Evolutionary conservation across 495 filamentous ascomycete species (phyloP), one percentile per base, ranked within the genome.

Genomic region (Aspergillus bridgeri): DNA sequence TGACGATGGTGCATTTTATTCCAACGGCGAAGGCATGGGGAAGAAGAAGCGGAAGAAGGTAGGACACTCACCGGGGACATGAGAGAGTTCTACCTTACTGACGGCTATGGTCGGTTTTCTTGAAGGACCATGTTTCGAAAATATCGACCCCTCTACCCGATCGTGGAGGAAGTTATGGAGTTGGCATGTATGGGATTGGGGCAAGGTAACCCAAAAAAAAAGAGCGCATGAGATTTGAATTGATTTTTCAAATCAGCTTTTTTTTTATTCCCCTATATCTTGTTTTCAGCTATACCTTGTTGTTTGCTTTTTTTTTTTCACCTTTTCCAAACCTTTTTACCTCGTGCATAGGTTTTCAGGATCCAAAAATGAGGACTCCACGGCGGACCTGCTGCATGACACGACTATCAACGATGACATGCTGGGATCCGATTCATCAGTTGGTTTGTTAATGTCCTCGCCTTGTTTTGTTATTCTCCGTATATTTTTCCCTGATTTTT

Each of bases 11-110:
- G 74, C 69, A 46, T 73, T 78, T 56, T 75, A 75, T 57, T 78
- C 75, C 48, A 74, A 74, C 56, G 65, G 73, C 58, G 77, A 78
- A 59, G 76, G 74, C 53, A 64, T 67, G n/a, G 69, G 72, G 17
- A 76, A 78, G 60, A 74, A 74, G 61, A 78, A 77, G 68, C 74
- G 75, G 53, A 83, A 83, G 73, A 83, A 81, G 77, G 79, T 82
- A 73, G 43, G 52, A 45, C 29, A 8, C 47, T 50, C 48, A 19
- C 23, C 48, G 54, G 51, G 33, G 20, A 9, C 21, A 13, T 48
- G 15, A 25, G n/a, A 20, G 21, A 21, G 9, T 38, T 20, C 33
- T 51, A 44, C 17, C 50, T 57, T 63, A 46, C 60, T 66, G 49
- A 61, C 44, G 11, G 42, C 25, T 22, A 22, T 48, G 51, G 27